phyloP scores from a whole-genome alignment of 2,329 filamentous ascomycete genomes.

The Cercospora janseana region DNA sequence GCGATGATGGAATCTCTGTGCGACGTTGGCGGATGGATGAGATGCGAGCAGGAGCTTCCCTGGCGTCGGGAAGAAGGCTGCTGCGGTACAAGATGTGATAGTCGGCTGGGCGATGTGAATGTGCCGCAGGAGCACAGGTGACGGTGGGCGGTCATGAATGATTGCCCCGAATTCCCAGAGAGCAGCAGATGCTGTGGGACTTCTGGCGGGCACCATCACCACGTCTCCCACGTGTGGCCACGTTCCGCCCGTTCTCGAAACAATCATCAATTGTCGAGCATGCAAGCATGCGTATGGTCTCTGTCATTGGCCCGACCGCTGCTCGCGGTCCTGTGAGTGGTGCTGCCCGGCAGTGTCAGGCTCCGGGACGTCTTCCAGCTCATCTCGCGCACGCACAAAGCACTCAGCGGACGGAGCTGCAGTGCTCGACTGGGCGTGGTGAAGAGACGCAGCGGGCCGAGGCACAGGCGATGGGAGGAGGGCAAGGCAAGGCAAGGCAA shows the following conservation, averaged over 20 bases:
- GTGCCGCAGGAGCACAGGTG: too few species aligned
- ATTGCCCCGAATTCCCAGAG: too few species aligned
- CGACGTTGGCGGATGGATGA: constrained; percentile 1
- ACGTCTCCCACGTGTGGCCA: constrained; percentile 12
- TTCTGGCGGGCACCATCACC: background rate
- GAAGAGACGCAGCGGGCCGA: background rate
- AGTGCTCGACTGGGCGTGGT: background rate
- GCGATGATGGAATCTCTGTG: constrained; percentile 1
- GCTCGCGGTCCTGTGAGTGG: background rate
- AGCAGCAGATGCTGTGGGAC: too few species aligned
- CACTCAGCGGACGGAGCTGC: background rate
- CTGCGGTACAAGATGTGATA: too few species aligned
- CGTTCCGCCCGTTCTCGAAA: constrained; percentile 9
- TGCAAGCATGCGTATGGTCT: background rate
- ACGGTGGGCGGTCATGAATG: too few species aligned
- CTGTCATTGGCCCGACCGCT: background rate
- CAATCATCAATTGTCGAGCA: too few species aligned
- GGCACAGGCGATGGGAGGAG: background rate
- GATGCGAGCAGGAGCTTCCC: too few species aligned
- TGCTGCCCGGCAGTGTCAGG: background rate
- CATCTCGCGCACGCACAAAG: background rate
- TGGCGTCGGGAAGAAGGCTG: too few species aligned
- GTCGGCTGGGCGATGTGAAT: too few species aligned
- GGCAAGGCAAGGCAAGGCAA: too few species aligned
- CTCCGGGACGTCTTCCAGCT: background rate